Evolutionary conservation across 176 grass and related monocot species (phyloP).

Genomic region (Secale cereale): DNA sequence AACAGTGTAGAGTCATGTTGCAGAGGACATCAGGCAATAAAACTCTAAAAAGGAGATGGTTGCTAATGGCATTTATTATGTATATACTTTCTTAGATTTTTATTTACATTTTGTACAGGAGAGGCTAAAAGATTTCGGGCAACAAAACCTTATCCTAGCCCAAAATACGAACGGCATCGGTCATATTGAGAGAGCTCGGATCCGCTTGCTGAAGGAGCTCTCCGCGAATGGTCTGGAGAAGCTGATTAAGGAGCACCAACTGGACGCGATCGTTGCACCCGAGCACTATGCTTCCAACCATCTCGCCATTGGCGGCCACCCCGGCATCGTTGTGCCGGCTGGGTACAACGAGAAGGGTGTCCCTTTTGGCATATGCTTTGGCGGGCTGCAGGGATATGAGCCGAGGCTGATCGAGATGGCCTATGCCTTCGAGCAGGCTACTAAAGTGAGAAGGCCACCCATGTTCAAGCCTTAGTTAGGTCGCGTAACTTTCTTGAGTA

Average conservation of each 20-base stretch:
- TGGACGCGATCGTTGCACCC: constrained; percentile 45
- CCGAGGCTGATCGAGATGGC: constrained; percentile 60
- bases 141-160: background rate
- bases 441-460: constrained; percentile 41
- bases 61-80: background rate
- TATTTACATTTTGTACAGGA: background rate
- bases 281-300: background rate
- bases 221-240: constrained; percentile 35
- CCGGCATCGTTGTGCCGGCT: constrained; percentile 53
- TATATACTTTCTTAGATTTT: background rate
- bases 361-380: constrained; percentile 56
- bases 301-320: constrained; percentile 42
- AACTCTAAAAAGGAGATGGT: too few relatives aligned
- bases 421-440: constrained; percentile 64
- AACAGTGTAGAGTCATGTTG: background rate
- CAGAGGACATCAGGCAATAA: too few relatives aligned
- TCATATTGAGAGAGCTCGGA: background rate
- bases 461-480: background rate
- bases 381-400: constrained; percentile 55
- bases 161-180: constrained; percentile 40
- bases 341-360: constrained; percentile 40
- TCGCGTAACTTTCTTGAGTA: background rate
- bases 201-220: constrained; percentile 9
- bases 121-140: constrained; percentile 31
- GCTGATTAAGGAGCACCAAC: constrained; percentile 31